Base-by-base conservation (phyloP, 2,329 filamentous ascomycete genomes). In the Aureobasidium uvarum region DNA sequence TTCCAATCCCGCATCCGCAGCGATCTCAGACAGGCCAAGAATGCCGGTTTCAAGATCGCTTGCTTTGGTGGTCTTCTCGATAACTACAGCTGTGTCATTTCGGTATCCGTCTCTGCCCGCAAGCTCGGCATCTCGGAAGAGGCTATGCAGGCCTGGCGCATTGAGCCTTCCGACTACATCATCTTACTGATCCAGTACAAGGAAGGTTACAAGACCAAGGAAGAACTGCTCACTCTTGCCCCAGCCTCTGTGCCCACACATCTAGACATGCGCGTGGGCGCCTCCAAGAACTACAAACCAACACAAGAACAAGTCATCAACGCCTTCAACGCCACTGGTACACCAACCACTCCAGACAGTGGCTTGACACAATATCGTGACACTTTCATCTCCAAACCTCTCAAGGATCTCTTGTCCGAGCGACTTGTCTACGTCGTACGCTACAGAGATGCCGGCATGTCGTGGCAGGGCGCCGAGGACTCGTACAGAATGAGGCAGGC, bases 121-220 rank as follows among this genome's bases (percentile, higher is more conserved):
- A 89, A 89, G 70, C 83, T 96, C 1, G 86, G 84, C 0, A 84
- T 96, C 14, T 89, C 90, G 0, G 83, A 88, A 43, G 90, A 93
- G 71, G 87, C 86, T 0, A 84, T 91, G 75, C 83, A 89, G 71
- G 90, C 92, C 1, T 96, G 92, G 92, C 83, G 88, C 67, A 74
- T 96, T 13, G 77, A 84, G 16, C 77, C 81, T 0, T 76, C 81
- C 0, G 88, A 92, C 39, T 93, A 94, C 71, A 75, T 96, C 45
- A 84, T 94, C 5, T 80, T 96, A 5, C 79, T 96, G 25, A 83
- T 95, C 50, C 83, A 84, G 41, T 89, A 89, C 69, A 77, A 81
- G 0, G 74, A 76, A n/a, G 81, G 79, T 0, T 96, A 96, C 74
- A 81, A 80, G 38, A 78, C 79, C 3, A 78, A 89, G 56, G 82